These are phyloP conservation scores for Escovopsis sp. DNA, from an alignment of 2,329 filamentous ascomycete genomes.

Conservation along the genomic window DNA sequence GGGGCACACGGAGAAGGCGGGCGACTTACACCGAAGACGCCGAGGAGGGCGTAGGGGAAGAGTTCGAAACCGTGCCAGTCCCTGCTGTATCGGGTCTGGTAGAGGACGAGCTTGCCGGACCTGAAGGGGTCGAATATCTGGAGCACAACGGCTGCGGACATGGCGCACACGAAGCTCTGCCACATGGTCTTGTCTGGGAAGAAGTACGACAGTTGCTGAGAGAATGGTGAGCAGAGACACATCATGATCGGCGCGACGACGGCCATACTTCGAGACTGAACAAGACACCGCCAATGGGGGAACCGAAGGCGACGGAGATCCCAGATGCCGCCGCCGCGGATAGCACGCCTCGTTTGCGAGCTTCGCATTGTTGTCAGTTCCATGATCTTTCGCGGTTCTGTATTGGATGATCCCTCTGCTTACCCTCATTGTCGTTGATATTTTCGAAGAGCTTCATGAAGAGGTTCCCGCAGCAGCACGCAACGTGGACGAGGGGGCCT, in stretches of 20 bases:
- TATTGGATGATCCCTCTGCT: conserved; percentile 4
- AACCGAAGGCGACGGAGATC: conserved; percentile 87
- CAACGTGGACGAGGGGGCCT: conserved; percentile 87
- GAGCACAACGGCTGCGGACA: conserved; percentile 91
- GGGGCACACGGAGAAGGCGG: not conserved
- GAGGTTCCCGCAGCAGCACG: conserved; percentile 88
- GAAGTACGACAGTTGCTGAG: conserved; percentile 84
- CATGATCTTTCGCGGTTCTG: too few species aligned
- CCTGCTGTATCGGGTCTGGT: conserved; percentile 84
- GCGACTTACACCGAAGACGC: conserved; percentile 54
- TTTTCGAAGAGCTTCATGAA: conserved; percentile 77
- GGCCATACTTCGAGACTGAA: conserved; percentile 72
- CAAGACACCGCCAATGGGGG: conserved; percentile 83
- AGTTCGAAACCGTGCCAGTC: conserved; percentile 94
- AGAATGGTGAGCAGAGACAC: not conserved
- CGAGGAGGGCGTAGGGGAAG: conserved; percentile 72
- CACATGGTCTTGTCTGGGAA: conserved; percentile 99
- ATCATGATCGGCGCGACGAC: not conserved
- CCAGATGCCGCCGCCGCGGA: conserved; percentile 86
- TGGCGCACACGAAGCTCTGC: conserved; percentile 98
- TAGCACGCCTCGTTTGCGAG: conserved; percentile 82
- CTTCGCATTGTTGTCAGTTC: conserved; percentile 25
- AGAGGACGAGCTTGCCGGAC: conserved; percentile 87
- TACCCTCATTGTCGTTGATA: conserved; percentile 78
- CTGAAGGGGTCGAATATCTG: conserved; percentile 91